Percentiles rank a stretch among this genome's conserved stretches.
Evolutionary conservation across 208 protist species (phyloP).

Genomic region (Balamuthia mandrillaris): DNA sequence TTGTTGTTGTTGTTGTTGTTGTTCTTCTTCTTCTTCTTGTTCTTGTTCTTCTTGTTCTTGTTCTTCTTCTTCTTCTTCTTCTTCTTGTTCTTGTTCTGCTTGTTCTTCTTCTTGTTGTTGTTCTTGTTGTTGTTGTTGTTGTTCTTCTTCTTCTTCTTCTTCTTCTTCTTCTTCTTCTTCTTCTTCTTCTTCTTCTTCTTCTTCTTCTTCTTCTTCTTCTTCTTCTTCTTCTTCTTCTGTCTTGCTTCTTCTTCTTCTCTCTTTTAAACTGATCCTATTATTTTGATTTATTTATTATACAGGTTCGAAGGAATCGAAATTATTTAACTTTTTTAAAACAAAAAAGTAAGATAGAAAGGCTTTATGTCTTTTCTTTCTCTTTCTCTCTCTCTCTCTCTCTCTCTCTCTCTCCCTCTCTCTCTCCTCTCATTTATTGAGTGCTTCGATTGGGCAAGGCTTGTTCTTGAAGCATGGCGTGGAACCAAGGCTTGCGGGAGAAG

Average conservation of each 20-base stretch:
- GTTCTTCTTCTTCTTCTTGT: neutral
- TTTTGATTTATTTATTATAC: neutral
- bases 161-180: neutral
- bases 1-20: neutral
- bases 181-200: neutral
- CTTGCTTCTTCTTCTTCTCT: neutral
- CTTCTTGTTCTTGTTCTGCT: neutral
- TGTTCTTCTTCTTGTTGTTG: neutral
- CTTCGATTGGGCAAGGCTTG: no score
- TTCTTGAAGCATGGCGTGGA: neutral
- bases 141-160: neutral
- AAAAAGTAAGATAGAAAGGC: no score
- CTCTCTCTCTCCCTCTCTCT: no score
- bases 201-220: neutral
- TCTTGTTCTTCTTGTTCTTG: neutral
- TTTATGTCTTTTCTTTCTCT: no score
- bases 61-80: neutral
- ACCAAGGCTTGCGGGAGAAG: neutral
- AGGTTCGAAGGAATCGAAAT: conserved; percentile 28
- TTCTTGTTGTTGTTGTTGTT: neutral
- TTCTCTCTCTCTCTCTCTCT: no score
- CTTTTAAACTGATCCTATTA: neutral
- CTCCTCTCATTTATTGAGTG: no score
- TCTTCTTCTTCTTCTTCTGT: neutral
- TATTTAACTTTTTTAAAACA: no score